Percentiles rank a stretch among this genome's conserved stretches.
These are phyloP conservation scores for Tuctoria greenei DNA, from an alignment of 176 grass and related monocot species.

Conservation along the genomic window DNA sequence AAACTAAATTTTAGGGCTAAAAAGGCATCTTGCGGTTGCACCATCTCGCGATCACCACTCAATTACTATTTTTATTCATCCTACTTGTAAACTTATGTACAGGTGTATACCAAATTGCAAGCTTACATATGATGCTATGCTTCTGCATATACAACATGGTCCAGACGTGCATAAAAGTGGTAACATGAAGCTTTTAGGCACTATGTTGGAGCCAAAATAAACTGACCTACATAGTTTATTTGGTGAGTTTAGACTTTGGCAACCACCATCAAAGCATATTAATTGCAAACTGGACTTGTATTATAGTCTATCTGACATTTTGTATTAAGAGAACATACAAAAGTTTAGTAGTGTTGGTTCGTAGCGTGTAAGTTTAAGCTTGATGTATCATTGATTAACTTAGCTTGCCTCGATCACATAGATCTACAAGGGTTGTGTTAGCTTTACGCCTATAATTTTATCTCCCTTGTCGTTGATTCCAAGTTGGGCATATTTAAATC, in stretches of 20 bases:
- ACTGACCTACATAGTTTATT: neutral
- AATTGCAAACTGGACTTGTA: neutral
- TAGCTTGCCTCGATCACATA: neutral
- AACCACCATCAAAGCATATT: neutral
- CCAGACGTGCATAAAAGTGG: too few species aligned
- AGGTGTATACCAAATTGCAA: too few species aligned
- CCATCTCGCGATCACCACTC: too few species aligned
- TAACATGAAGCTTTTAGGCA: too few species aligned
- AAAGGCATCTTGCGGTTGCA: neutral
- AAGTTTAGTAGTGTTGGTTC: neutral
- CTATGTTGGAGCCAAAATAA: too few species aligned
- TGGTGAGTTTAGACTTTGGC: neutral
- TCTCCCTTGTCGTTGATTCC: neutral
- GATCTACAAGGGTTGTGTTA: neutral
- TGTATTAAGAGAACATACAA: neutral
- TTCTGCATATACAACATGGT: too few species aligned
- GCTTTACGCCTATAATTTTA: neutral
- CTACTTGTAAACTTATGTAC: too few species aligned
- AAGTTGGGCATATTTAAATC: neutral
- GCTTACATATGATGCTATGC: too few species aligned
- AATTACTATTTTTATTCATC: too few species aligned
- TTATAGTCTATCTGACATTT: neutral
- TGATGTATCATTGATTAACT: neutral
- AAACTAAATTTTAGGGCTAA: neutral
- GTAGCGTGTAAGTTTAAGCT: neutral